Evolutionary conservation across 2,329 filamentous ascomycete genomes (phyloP), one percentile per base, ranked within the genome.

Genomic region (Colletotrichum lentis): DNA sequence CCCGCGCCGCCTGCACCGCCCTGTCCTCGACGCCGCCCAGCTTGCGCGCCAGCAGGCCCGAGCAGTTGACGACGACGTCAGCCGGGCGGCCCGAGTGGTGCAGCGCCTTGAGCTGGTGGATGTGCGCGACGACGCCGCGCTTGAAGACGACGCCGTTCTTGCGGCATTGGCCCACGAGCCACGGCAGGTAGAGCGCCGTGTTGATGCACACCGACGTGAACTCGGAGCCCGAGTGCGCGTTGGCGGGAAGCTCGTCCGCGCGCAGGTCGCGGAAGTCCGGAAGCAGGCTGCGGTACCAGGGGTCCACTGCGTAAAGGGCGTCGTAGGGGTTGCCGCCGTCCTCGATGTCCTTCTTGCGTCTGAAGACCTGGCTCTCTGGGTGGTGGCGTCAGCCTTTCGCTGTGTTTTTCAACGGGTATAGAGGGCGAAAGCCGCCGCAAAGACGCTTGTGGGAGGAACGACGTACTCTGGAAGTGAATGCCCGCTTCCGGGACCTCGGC

Each of bases 161-260:
- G 41, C 88, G 80, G 72, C 89, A 91, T 76, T 92, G 88, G 0
- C 88, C 87, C 0, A 88, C 80, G 0, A 93, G 84, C 82, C 88
- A 93, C 6, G 90, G 86, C 2, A 93, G 85, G 77, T 92, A 93
- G 62, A 93, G 79, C 5, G 89, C 86, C 0, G 89, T 89, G 76
- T 93, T 93, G 73, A 93, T 91, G 76, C 91, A 93, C 61, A 93
- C 88, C 1, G 89, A 91, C 10, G 85, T 77, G 78, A 91, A 92
- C 5, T 78, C 76, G 5, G 84, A 88, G 39, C 84, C 90, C 31
- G 85, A 87, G 41, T 70, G 85, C 56, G 85, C 84, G 14, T 83
- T 91, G 0, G 81, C 73, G 0, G 88, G 86, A 1, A 97, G 80
- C 72, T 91, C 84, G 11, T 81, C 78, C 41, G 84, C 77, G 5